Evolutionary conservation across 257 asterid genomes (phyloP).

Genomic region (Rehmannia glutinosa): DNA sequence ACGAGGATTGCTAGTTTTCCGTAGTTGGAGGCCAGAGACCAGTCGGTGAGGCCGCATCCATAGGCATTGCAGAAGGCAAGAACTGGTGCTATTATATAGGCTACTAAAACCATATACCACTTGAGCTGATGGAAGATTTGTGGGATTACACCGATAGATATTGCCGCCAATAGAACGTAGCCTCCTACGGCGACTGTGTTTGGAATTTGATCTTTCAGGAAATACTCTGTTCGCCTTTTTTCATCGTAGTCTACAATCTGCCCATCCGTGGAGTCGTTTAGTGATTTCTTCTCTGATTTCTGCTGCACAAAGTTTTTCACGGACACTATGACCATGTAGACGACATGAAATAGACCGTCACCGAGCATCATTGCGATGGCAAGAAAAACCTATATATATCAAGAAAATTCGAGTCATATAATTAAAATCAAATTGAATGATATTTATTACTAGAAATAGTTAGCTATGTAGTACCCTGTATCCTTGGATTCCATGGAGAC

Average conservation of each 20-base stretch:
- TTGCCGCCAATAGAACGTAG: constrained; percentile 31
- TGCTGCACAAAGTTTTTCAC: constrained; percentile 13
- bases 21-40: constrained; percentile 72
- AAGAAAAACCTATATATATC: constrained; percentile 51
- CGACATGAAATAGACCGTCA: constrained; percentile 67
- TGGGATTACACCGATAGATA: constrained; percentile 36
- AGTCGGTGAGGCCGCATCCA: constrained; percentile 70
- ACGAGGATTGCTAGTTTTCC: constrained; percentile 61
- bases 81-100: constrained; percentile 45
- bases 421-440: too few relatives aligned
- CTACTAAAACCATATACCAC: constrained; percentile 51
- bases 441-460: too few relatives aligned
- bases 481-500: constrained; percentile 72
- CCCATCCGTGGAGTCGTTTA: neutral
- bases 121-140: constrained; percentile 42
- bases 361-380: constrained; percentile 79
- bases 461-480: too few relatives aligned
- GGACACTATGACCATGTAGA: constrained; percentile 40
- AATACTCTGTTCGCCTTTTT: constrained; percentile 30
- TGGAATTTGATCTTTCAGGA: constrained; percentile 57
- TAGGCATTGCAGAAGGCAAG: constrained; percentile 75
- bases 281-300: neutral
- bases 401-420: too few relatives aligned
- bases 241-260: constrained; percentile 24
- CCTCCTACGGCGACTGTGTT: constrained; percentile 32